Base-by-base conservation (phyloP, 495 filamentous ascomycete genomes). In the Hypomontagnella monticulosa region DNA sequence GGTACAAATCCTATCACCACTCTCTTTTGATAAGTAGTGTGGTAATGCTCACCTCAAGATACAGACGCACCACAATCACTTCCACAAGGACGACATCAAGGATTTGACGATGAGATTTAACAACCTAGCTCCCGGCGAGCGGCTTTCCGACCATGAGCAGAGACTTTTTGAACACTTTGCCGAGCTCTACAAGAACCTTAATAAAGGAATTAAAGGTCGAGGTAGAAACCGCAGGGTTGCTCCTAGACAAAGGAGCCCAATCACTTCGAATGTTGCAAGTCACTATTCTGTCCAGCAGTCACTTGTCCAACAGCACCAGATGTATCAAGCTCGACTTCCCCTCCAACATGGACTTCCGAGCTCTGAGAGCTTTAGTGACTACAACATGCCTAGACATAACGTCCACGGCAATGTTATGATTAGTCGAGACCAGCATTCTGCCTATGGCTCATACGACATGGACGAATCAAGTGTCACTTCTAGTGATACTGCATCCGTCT, bases 61-160 rank as follows among this genome's bases (percentile, higher is more conserved):
- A 58, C 61, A 97, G 93, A 93, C 88, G 16, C 94, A 98, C 73
- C 93, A 97, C 73, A 97, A 98, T 75, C 92, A 91, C 63, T 98
- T 95, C 71, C 94, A 98, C 73, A 80, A 85, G 18, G 73, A 83
- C 6, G 89, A 91, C 1, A 82, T 98, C 23, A 83, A 84, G 34
- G 76, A 84, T n/a, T 78, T 97, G 44, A 96, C 91, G 3, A 57
- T 79, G 27, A 91, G 87, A 71, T 96, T 97, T 72, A 86, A 88
- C 3, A 81, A 81, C 56, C 79, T 91, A 49, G 76, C 78, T 9
- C 84, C 90, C 44, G 83, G 82, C 4, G 84, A 88, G 32, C 77
- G 82, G 4, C 87, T 94, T 54, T 82, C 84, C 4, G 75, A 81
- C 1, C 80, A 86, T 36, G 94, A 98, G 66, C 88, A 85, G 61